These are phyloP conservation scores for Arabis hirsuta DNA, from an alignment of 345 rosid species.

Conservation along the genomic window DNA sequence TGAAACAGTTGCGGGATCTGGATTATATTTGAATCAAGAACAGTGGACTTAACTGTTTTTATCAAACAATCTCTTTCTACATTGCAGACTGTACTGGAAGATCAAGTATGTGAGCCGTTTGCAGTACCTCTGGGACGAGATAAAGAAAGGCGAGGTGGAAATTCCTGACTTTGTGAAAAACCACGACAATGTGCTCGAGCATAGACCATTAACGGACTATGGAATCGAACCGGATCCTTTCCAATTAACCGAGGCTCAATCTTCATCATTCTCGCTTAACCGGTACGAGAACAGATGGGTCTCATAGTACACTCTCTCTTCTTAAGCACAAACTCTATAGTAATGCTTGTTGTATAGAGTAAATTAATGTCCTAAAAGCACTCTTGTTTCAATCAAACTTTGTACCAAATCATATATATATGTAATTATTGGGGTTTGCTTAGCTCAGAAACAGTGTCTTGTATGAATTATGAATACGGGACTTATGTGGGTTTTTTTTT, in stretches of 20 bases:
- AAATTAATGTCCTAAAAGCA: not conserved
- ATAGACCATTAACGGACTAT: constrained; percentile 88
- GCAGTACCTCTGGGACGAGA: constrained; percentile 84
- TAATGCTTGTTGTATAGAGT: constrained; percentile 28
- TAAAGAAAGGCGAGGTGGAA: constrained; percentile 82
- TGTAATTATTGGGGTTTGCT: constrained; percentile 1
- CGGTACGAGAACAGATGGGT: constrained; percentile 71
- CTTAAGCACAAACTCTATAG: not conserved
- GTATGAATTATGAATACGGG: not conserved
- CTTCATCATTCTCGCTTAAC: constrained; percentile 58
- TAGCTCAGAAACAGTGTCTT: not conserved
- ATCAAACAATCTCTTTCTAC: not conserved
- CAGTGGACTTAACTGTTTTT: not conserved
- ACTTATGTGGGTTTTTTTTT: not conserved
- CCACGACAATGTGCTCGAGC: constrained; percentile 84
- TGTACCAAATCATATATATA: constrained; percentile 14
- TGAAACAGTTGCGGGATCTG: no score
- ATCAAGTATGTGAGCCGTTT: constrained; percentile 88
- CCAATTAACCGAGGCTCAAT: constrained; percentile 61
- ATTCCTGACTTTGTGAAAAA: constrained; percentile 79
- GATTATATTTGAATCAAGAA: not conserved
- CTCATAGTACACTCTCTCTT: constrained; percentile 44
- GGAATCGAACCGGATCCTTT: constrained; percentile 92
- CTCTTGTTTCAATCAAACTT: constrained; percentile 14
- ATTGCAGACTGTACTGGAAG: constrained; percentile 79